Evolutionary conservation across 2,329 filamentous ascomycete species (phyloP), one percentile per base, ranked within the genome.

Genomic region (Fusarium algeriense): DNA sequence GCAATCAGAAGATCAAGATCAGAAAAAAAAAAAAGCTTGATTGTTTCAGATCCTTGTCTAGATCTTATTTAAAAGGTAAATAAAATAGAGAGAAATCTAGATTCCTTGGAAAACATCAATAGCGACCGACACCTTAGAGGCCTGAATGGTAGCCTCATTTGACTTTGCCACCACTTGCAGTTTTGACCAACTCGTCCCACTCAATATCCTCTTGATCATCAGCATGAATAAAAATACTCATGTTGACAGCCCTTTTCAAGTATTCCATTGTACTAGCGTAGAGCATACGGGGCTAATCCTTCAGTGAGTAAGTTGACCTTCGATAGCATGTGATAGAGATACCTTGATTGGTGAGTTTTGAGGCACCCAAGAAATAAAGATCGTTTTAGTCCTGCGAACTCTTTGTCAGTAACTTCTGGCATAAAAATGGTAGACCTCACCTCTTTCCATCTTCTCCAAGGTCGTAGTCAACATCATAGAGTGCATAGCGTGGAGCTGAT

Each of bases 331-430:
- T 45, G 34, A 38, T 19, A 32, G 15, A 20, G 19, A 19, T 52
- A 74, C 71, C 71, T 70, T 74, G 37, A 73, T 67, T 10, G 71
- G 20, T 5, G 69, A 28, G 4, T 17, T 49, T 7, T n/a, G 20
- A 1, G 71, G 71, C 9, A 74, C 71, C 68, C 71, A 74, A 15
- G 71, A 74, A 7, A 74, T 61, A 13, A 74, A 74, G 7, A 74
- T 26, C 4, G 57, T 64, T 44, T 64, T 74, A 0, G 70, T 70
- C 11, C 71, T 74, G 6, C 7, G 2, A 26, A 34, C 3, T 2
- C 3, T 11, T 11, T 13, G 6, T 46, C 4, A 40, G 30, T 3
- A 3, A 2, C 4, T 20, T 2, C 4, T 6, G 4, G 5, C 14
- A 13, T 12, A 0, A 41, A n/a, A 3, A 1, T 14, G 2, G 3